These are phyloP conservation scores for Penicillium nordicum DNA, from an alignment of 2,329 filamentous ascomycete genomes.

Conservation along the genomic window DNA sequence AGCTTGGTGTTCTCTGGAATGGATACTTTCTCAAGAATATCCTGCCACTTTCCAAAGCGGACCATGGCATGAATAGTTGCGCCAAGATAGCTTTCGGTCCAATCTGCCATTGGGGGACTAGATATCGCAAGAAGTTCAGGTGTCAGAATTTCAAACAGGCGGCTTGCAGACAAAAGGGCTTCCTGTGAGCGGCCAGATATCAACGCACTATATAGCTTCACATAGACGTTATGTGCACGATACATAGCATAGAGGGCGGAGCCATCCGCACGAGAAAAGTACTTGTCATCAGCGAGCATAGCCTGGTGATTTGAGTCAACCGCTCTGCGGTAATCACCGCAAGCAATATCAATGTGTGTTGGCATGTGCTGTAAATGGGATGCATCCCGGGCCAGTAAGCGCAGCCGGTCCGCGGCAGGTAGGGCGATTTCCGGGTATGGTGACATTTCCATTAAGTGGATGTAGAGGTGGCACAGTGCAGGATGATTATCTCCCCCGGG, in stretches of 20 bases:
- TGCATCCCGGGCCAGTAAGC: background rate
- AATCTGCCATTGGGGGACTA: background rate
- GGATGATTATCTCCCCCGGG: background rate
- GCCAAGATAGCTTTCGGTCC: background rate
- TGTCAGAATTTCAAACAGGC: background rate
- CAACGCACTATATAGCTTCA: background rate
- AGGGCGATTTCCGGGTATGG: background rate
- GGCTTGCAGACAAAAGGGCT: background rate
- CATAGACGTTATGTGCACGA: background rate
- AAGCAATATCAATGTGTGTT: background rate
- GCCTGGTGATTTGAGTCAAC: background rate
- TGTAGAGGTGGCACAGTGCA: background rate
- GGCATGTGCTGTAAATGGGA: background rate
- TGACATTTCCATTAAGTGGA: constrained; percentile 1
- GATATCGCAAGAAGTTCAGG: background rate
- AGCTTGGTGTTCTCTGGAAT: background rate
- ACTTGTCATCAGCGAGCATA: background rate
- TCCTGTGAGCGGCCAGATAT: background rate
- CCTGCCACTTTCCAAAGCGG: background rate
- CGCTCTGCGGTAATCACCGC: background rate
- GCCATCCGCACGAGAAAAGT: background rate
- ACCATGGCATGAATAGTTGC: background rate
- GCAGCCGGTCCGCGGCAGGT: background rate
- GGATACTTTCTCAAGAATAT: background rate
- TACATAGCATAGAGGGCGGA: background rate